A percentile compares a stretch with the other conserved stretches of the same genome.
Conservation (phyloP, 2,329 filamentous ascomycete genomes). For the Tolypocladium guangdongense region DNA sequence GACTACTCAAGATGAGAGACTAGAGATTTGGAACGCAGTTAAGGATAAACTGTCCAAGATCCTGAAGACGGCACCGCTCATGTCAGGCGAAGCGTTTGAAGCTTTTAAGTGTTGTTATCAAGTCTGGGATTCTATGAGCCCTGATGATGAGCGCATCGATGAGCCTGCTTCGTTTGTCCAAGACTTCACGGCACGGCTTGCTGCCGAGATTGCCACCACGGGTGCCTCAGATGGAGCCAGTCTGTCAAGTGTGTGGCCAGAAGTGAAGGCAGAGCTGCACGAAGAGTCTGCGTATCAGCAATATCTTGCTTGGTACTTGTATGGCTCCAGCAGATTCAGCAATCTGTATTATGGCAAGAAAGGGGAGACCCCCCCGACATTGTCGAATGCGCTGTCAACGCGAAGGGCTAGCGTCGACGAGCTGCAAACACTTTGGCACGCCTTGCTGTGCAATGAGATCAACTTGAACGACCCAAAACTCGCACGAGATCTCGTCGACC, state of each 20-base stretch:
- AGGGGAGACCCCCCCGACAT: conserved; percentile 11
- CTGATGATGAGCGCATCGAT: conserved; percentile 18
- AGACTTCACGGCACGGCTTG: conserved; percentile 21
- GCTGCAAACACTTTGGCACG: conserved; percentile 16
- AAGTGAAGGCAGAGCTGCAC: conserved; percentile 11
- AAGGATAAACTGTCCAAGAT: conserved; percentile 21
- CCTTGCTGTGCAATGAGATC: conserved; percentile 24
- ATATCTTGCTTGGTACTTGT: conserved; percentile 23
- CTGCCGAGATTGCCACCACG: conserved; percentile 15
- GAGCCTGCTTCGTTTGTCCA: conserved; percentile 21
- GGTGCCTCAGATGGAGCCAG: conserved; percentile 12
- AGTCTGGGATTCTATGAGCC: conserved; percentile 26
- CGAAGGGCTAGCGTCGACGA: conserved; percentile 7
- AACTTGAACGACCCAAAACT: conserved; percentile 24
- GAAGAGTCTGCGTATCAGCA: conserved; percentile 16
- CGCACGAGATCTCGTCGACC: conserved; percentile 19
- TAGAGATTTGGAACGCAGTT: conserved; percentile 21
- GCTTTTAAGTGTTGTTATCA: conserved; percentile 28
- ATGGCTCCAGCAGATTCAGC: conserved; percentile 20
- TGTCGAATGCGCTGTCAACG: conserved; percentile 13
- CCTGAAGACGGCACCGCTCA: conserved; percentile 19
- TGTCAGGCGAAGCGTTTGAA: conserved; percentile 25
- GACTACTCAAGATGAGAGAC: conserved; percentile 17
- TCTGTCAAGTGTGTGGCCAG: conserved; percentile 6
- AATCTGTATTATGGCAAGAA: conserved; percentile 15